These are phyloP conservation scores for Paramyrothecium sp. DNA, from an alignment of 2,329 filamentous ascomycete genomes.

Conservation along the genomic window DNA sequence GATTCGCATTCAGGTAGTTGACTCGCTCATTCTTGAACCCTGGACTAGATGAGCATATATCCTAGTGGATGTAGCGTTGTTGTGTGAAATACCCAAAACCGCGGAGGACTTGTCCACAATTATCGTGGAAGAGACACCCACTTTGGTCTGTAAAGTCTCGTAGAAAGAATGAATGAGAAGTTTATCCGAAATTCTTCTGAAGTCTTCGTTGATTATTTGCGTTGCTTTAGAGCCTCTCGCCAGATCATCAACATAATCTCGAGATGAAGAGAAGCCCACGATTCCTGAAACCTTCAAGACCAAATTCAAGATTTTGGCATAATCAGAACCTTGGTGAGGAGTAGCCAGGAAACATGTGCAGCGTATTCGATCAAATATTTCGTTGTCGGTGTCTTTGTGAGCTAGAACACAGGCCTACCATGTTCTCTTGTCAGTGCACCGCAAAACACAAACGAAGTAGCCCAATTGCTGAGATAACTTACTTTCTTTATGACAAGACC, in stretches of 20 bases:
- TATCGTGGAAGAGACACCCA: constrained; percentile 15
- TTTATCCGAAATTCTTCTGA: constrained; percentile 19
- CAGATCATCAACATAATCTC: constrained; percentile 22
- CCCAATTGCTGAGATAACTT: not conserved
- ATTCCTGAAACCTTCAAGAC: constrained; percentile 17
- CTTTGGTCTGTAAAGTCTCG: constrained; percentile 25
- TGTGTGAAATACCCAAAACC: constrained; percentile 19
- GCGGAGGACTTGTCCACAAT: constrained; percentile 31
- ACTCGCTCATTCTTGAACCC: constrained; percentile 18
- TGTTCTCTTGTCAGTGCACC: not conserved
- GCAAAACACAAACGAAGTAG: constrained; percentile 6
- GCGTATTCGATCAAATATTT: constrained; percentile 14
- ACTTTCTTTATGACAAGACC: constrained; percentile 32
- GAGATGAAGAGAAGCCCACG: constrained; percentile 6
- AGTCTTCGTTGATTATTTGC: constrained; percentile 30
- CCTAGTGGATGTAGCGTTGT: not conserved
- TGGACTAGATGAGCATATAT: not conserved
- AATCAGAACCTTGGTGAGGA: constrained; percentile 30
- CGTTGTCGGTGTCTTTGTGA: constrained; percentile 12
- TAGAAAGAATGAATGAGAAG: constrained; percentile 31
- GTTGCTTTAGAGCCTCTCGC: constrained; percentile 16
- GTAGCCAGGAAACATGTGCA: constrained; percentile 33
- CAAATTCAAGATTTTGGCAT: constrained; percentile 21
- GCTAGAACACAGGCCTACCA: constrained; percentile 7
- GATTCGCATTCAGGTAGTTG: constrained; percentile 24